These are phyloP conservation scores for Colletotrichum melonis DNA, from an alignment of 2,329 filamentous ascomycete species.

Conservation along the genomic window DNA sequence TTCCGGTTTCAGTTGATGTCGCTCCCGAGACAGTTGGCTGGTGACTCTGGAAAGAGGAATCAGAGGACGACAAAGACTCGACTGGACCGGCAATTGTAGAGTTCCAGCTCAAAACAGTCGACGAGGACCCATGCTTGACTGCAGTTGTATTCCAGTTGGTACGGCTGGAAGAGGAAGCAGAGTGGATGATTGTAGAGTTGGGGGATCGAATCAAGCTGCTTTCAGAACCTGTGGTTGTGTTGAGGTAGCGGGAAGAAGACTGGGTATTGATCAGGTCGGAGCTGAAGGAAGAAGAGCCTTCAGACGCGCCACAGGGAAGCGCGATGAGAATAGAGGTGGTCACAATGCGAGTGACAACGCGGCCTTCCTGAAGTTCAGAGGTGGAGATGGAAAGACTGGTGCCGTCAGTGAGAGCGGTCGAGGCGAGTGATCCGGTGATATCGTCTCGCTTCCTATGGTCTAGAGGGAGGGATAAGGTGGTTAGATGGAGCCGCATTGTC, in stretches of 20 bases:
- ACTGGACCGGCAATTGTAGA: not conserved
- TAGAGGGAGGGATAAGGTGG: not conserved
- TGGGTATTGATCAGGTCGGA: not conserved
- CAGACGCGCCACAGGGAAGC: not conserved
- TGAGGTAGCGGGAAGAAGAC: not conserved
- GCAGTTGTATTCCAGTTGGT: not conserved
- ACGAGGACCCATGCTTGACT: not conserved
- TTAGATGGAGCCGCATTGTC: not conserved
- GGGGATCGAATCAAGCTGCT: not conserved
- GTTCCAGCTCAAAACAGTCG: not conserved
- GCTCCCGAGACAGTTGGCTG: not conserved
- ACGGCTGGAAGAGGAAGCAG: not conserved
- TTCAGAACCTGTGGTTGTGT: not conserved
- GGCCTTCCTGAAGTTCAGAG: not conserved
- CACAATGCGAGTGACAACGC: constrained; percentile 7
- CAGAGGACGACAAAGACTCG: not conserved
- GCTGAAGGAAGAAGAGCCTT: not conserved
- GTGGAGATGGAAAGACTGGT: not conserved
- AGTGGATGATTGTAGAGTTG: not conserved
- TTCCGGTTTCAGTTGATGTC: not conserved
- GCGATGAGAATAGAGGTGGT: constrained; percentile 9
- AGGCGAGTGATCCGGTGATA: too few relatives aligned
- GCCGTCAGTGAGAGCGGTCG: not conserved
- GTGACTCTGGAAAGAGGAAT: not conserved
- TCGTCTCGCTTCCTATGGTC: not conserved